Conservation (phyloP, 139 green algal species). For the Micromonas commoda region DNA sequence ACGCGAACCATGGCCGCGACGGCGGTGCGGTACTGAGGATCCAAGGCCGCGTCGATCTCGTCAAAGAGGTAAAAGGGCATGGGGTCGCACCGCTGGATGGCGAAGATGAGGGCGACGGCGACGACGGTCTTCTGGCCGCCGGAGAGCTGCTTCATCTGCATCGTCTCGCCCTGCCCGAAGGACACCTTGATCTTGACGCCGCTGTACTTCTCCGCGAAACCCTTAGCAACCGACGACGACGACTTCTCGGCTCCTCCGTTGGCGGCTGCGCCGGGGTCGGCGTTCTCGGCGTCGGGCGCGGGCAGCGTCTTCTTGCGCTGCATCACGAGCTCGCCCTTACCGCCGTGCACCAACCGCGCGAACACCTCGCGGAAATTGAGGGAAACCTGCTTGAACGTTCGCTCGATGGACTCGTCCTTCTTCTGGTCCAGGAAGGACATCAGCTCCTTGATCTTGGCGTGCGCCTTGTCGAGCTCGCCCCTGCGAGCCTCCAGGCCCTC, state of each 20-base stretch:
- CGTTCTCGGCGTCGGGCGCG: not conserved
- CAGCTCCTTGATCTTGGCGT: slow-evolving; percentile 72
- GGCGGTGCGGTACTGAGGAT: slow-evolving; percentile 83
- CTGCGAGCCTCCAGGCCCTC: slow-evolving; percentile 60
- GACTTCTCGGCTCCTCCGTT: not conserved
- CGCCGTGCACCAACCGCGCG: slow-evolving; percentile 78
- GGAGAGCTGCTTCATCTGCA: slow-evolving; percentile 81
- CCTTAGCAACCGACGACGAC: not conserved
- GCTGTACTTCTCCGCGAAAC: slow-evolving; percentile 49
- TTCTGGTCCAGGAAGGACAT: slow-evolving; percentile 82
- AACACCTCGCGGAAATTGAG: slow-evolving; percentile 94
- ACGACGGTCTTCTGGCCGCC: slow-evolving; percentile 97
- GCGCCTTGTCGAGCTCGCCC: slow-evolving; percentile 44
- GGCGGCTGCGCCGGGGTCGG: not conserved
- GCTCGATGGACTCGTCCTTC: slow-evolving; percentile 95
- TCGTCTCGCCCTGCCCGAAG: slow-evolving; percentile 68
- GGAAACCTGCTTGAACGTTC: slow-evolving; percentile 93
- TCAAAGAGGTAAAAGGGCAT: slow-evolving; percentile 98
- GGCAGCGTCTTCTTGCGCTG: slow-evolving; percentile 34
- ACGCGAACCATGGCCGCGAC: slow-evolving; percentile 76
- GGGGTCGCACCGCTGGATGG: slow-evolving; percentile 94
- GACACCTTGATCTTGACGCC: slow-evolving; percentile 77
- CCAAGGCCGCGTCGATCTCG: slow-evolving; percentile 96
- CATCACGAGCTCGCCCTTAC: slow-evolving; percentile 75
- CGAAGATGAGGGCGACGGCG: slow-evolving; percentile 95